Conservation (phyloP, 78 protist species). For the Dictyostelium firmibasis region DNA sequence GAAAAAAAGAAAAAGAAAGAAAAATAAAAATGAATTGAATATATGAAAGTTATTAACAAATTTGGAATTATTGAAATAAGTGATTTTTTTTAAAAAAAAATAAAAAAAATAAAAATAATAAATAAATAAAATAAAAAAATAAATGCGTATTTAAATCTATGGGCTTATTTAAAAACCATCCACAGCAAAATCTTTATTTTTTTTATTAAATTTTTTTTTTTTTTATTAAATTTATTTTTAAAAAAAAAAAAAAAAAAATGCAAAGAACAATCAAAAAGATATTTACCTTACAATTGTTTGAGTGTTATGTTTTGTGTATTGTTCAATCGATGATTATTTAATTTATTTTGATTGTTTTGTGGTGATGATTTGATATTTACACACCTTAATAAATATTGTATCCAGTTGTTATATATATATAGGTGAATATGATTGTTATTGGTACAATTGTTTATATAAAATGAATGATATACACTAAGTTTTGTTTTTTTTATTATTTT, state of each 20-base stretch:
- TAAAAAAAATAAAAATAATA: too few species aligned
- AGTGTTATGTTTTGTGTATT: background rate
- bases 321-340: background rate
- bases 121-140: too few species aligned
- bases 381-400: background rate
- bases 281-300: background rate
- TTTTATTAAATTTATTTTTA: too few species aligned
- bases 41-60: too few species aligned
- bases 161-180: background rate
- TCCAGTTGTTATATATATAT: background rate
- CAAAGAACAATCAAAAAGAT: background rate
- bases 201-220: too few species aligned
- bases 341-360: background rate
- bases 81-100: too few species aligned
- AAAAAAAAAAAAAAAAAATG: background rate
- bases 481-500: too few species aligned
- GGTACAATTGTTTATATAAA: background rate
- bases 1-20: too few species aligned
- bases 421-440: background rate
- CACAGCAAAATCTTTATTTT: background rate
- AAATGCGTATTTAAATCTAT: too few species aligned
- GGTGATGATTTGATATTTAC: background rate
- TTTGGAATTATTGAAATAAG: too few species aligned
- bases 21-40: background rate
- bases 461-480: too few species aligned